These are phyloP conservation scores for Paralagenidium karlingii DNA, from an alignment of 352 stramenopile genomes.

Conservation along the genomic window DNA sequence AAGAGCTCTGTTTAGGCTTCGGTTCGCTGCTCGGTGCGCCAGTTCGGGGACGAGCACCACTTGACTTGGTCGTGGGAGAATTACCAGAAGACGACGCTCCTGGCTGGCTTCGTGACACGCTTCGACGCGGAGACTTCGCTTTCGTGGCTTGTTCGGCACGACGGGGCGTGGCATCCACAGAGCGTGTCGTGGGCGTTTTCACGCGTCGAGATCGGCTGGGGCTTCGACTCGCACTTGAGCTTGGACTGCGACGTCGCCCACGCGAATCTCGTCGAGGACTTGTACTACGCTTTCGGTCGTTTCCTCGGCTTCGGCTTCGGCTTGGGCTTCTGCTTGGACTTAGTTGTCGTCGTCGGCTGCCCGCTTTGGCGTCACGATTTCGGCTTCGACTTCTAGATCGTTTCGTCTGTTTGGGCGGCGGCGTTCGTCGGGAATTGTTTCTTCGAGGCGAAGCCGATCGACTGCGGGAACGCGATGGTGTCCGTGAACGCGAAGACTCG, in stretches of 20 bases:
- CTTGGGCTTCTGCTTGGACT: no score
- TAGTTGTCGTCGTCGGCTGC: no score
- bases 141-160: not conserved
- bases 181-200: not conserved
- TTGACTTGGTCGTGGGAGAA: not conserved
- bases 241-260: conserved; percentile 1
- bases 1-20: no score
- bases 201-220: conserved; percentile 3
- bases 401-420: not conserved
- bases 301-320: no score
- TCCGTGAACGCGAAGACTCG: conserved; percentile 4
- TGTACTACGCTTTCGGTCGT: conserved; percentile 3
- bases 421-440: no score
- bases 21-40: no score
- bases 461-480: no score
- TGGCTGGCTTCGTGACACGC: not conserved
- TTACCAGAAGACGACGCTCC: not conserved
- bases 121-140: not conserved
- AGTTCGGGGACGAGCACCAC: not conserved
- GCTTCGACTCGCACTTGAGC: not conserved
- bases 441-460: no score
- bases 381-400: not conserved
- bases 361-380: no score
- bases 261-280: conserved; percentile 3
- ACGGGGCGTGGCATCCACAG: not conserved